Conservation (phyloP, 176 grass and related monocot genomes). For the Leersia perrieri region DNA sequence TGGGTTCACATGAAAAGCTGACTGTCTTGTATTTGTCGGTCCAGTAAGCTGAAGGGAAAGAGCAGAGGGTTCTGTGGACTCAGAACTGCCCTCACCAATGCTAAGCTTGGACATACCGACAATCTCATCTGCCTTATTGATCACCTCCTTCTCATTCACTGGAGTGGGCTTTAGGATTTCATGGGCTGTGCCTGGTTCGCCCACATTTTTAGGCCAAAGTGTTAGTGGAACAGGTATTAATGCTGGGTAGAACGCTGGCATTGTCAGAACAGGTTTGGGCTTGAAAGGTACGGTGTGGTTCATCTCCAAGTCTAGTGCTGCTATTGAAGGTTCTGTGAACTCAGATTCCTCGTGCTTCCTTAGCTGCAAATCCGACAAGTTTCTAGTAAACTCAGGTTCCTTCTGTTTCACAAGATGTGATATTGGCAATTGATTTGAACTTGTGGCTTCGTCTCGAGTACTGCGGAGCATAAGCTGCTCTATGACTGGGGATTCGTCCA, state of each 20-base stretch:
- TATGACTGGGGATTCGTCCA: conserved; percentile 25
- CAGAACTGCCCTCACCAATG: conserved; percentile 48
- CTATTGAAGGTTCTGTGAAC: conserved; percentile 7
- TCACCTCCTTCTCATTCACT: conserved; percentile 46
- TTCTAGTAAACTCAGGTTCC: conserved; percentile 43
- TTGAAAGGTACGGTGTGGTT: conserved; percentile 29
- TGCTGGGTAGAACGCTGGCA: conserved; percentile 50
- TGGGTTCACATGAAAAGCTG: conserved; percentile 69
- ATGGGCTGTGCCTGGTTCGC: conserved; percentile 33
- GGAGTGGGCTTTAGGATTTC: conserved; percentile 71
- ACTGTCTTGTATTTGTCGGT: conserved; percentile 47
- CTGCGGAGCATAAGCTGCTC: conserved; percentile 33
- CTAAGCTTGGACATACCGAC: conserved; percentile 79
- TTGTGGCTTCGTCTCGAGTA: conserved; percentile 41
- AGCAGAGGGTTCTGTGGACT: conserved; percentile 46
- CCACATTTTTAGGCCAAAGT: conserved; percentile 42
- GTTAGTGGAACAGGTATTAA: conserved; percentile 46
- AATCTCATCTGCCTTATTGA: conserved; percentile 68
- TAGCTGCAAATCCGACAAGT: conserved; percentile 34
- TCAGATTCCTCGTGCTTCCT: conserved; percentile 45
- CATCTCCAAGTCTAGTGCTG: conserved; percentile 28
- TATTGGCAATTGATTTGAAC: conserved; percentile 35
- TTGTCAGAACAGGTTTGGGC: not conserved
- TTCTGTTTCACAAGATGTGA: conserved; percentile 47
- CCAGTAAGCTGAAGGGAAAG: conserved; percentile 75